Evolutionary conservation across 768 basidiomycete genomes (phyloP).

Genomic region (Fibroporia radiculosa): DNA sequence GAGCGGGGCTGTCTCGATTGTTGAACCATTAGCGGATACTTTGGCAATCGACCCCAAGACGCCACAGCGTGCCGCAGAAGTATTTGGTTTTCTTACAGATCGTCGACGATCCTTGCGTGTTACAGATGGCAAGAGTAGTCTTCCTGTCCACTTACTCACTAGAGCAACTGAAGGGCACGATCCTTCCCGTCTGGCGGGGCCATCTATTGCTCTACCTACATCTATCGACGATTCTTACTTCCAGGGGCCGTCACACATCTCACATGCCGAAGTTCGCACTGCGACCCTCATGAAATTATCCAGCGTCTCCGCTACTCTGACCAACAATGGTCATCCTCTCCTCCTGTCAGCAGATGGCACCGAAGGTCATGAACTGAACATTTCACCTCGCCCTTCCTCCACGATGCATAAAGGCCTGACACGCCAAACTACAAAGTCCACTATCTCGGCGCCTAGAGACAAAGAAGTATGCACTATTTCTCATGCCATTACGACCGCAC

Average conservation of each 20-base stretch:
- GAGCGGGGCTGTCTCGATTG: constrained; percentile 14
- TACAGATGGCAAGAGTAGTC: background rate
- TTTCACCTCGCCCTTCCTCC: no score
- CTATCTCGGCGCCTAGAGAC: no score
- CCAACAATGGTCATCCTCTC: background rate
- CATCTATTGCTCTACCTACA: constrained; percentile 4
- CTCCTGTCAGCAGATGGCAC: constrained; percentile 16
- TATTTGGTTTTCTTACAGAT: constrained; percentile 64
- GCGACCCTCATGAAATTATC: constrained; percentile 20
- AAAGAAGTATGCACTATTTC: no score
- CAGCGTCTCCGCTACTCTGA: constrained; percentile 10
- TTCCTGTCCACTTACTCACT: background rate
- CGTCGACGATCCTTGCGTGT: constrained; percentile 28
- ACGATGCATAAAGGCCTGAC: no score
- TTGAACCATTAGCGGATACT: background rate
- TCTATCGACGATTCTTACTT: constrained; percentile 17
- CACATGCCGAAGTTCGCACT: constrained; percentile 20
- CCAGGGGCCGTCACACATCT: constrained; percentile 4
- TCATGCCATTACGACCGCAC: no score
- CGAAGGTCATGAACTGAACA: constrained; percentile 20
- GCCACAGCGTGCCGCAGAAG: constrained; percentile 63
- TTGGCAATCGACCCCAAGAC: constrained; percentile 32
- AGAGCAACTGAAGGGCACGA: background rate
- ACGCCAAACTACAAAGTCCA: no score
- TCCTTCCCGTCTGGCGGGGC: background rate